Evolutionary conservation across 305 asterid genomes (phyloP), one percentile per base, ranked within the genome.

Genomic region (Lippia alba): DNA sequence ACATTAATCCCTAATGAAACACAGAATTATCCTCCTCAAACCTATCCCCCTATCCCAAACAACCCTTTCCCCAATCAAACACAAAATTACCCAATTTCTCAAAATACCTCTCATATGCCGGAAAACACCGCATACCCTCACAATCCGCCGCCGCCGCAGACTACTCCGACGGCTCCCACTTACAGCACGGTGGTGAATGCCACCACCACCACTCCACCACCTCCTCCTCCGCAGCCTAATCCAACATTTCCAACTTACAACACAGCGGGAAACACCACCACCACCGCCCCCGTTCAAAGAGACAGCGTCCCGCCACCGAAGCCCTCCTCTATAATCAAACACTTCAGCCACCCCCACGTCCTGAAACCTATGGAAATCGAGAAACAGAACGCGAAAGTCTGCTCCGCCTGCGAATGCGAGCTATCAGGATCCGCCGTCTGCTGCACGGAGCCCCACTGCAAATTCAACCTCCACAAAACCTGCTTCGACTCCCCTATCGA

Each of bases 341-440:
- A 89, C 61, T 87, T 87, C 80, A 84, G 89, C 80, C 96, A 89
- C 39, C 87, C 80, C 12, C 96, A 89, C 45, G 69, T 53, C 0
- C 66, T 87, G 12, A 71, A 65, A 6, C 45, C 68, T 62, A 76
- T 69, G 45, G 90, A 85, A 61, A 49, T 82, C 34, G 59, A 74
- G 61, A 51, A 77, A 1, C 75, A 56, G 15, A 67, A 72, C 6
- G 73, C 68, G 12, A 84, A 81, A 48, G 44, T 71, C 8, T 89
- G 94, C 73, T 82, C 89, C 7, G 94, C 88, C 10, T 87, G 94
- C 50, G 90, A 83, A 60, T 74, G 79, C 71, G 79, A 69, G 6
- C 33, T 87, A 0, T 68, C 78, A 14, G 89, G 86, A 30, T 18
- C 82, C 0, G 83, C 83, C 33, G 84, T 81, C 79, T 67, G 76